These are phyloP conservation scores for Malassezia brasiliensis DNA, from an alignment of 1,284 basidiomycete genomes.

Conservation along the genomic window DNA sequence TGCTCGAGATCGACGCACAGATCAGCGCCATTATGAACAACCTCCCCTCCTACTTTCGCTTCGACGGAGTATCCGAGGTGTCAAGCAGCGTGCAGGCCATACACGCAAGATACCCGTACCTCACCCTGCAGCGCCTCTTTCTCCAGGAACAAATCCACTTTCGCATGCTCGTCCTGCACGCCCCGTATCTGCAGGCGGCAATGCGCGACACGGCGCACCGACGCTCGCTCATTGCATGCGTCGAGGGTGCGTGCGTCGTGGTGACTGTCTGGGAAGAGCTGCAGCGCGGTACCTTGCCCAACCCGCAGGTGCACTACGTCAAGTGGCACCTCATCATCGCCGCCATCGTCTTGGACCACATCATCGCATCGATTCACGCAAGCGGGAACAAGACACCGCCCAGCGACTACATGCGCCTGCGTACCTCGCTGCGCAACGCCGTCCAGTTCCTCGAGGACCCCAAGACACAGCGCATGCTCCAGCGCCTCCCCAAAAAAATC, in stretches of 20 bases:
- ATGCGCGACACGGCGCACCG: conserved; percentile 23
- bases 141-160: conserved; percentile 27
- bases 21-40: not conserved
- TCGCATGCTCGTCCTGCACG: conserved; percentile 28
- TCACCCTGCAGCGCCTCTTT: conserved; percentile 24
- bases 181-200: conserved; percentile 24
- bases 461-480: not conserved
- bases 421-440: not conserved
- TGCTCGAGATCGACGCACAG: not conserved
- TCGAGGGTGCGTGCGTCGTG: conserved; percentile 1
- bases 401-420: not conserved
- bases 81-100: not conserved
- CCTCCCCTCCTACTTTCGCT: not conserved
- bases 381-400: not conserved
- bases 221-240: conserved; percentile 19
- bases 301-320: not conserved
- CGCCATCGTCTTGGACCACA: not conserved
- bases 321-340: conserved; percentile 3
- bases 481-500: not conserved
- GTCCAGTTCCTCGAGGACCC: not conserved
- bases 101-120: conserved; percentile 19
- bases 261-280: conserved; percentile 5
- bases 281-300: not conserved
- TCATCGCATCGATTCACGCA: not conserved
- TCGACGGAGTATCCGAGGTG: not conserved